Conservation (phyloP, 2,329 filamentous ascomycete genomes). For the Epichloe elymi region DNA sequence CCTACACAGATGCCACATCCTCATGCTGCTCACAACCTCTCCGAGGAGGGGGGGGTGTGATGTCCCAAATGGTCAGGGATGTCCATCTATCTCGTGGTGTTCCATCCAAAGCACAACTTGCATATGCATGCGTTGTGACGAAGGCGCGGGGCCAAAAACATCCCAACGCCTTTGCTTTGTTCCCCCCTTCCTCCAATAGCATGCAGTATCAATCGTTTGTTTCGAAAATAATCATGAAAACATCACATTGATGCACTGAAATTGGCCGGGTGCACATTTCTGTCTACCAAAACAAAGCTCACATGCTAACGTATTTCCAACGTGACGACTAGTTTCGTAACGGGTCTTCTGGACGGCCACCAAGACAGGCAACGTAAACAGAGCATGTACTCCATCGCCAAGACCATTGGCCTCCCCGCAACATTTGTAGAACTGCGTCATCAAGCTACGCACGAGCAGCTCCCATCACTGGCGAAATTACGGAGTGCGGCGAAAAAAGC, state of each 20-base stretch:
- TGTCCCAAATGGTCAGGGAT: background rate
- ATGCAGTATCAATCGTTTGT: background rate
- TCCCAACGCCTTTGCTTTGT: background rate
- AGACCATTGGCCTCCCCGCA: constrained; percentile 51
- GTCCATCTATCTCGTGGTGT: background rate
- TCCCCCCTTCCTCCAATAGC: background rate
- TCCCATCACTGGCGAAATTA: constrained; percentile 63
- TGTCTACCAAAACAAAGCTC: background rate
- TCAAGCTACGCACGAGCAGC: constrained; percentile 78
- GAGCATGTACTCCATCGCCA: constrained; percentile 61
- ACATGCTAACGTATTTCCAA: background rate
- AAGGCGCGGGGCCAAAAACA: background rate
- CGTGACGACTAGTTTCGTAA: constrained; percentile 50
- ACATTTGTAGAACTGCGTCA: constrained; percentile 83
- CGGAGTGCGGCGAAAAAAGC: constrained; percentile 56
- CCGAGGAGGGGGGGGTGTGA: background rate
- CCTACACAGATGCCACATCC: background rate
- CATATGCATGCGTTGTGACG: constrained; percentile 1
- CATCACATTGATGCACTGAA: background rate
- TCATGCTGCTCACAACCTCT: background rate
- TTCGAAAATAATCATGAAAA: background rate
- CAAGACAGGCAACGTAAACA: constrained; percentile 53
- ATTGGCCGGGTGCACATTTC: background rate
- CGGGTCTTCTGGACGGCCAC: constrained; percentile 63
- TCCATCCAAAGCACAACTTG: background rate